Evolutionary conservation across 2,329 filamentous ascomycete genomes (phyloP).

Genomic region (Hymenoscyphus linearis): DNA sequence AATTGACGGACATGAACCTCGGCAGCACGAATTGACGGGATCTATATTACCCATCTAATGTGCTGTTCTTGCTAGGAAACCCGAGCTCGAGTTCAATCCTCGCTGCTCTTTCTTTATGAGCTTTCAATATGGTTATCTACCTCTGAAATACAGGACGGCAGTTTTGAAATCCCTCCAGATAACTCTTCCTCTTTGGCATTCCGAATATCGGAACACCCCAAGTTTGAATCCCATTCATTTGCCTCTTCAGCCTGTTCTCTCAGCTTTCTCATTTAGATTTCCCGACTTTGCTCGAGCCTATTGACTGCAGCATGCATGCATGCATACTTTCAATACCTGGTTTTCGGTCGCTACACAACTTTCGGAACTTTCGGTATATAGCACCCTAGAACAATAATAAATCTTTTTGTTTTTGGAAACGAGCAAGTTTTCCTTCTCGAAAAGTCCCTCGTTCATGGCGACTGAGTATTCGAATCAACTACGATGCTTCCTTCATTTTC

Average conservation of each 20-base stretch:
- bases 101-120: background rate
- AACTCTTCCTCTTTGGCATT: background rate
- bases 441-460: background rate
- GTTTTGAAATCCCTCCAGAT: background rate
- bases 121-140: background rate
- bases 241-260: conserved; percentile 6
- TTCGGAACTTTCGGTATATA: conserved; percentile 1
- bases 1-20: background rate
- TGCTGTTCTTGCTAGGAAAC: background rate
- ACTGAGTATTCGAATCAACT: background rate
- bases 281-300: background rate
- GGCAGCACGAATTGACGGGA: background rate
- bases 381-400: background rate
- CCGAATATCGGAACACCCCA: background rate
- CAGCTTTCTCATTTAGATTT: background rate
- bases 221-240: conserved; percentile 5
- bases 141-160: background rate
- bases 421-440: background rate
- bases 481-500: background rate
- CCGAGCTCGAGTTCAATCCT: background rate
- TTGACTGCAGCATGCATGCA: background rate
- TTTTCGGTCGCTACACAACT: background rate
- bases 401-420: background rate
- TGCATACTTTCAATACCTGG: background rate
- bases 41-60: background rate